phyloP scores from a whole-genome alignment of 2,329 filamentous ascomycete species.

The Ophiostoma tasmaniense region DNA sequence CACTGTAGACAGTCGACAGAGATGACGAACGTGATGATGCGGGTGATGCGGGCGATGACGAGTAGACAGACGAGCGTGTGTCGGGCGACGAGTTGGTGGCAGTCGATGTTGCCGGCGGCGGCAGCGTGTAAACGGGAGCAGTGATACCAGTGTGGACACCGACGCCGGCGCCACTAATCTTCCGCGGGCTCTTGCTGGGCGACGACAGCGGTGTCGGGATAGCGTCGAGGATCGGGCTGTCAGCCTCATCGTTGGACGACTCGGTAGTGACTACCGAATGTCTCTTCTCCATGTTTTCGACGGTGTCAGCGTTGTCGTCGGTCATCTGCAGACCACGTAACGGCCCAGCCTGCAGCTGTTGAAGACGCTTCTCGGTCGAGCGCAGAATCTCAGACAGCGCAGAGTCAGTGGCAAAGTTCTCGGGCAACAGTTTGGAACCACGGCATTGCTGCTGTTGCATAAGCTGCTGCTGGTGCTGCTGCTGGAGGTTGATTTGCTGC shows the following conservation, averaged over 20 bases:
- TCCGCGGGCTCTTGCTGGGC: constrained; percentile 17
- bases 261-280: neutral
- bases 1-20: constrained; percentile 49
- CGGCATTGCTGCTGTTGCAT: constrained; percentile 9
- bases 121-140: neutral
- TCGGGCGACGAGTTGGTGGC: neutral
- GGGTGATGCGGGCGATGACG: constrained; percentile 13
- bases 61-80: neutral
- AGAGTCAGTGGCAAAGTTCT: constrained; percentile 32
- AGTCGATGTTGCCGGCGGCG: neutral
- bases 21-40: constrained; percentile 34
- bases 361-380: constrained; percentile 44
- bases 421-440: constrained; percentile 6
- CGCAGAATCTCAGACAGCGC: constrained; percentile 44
- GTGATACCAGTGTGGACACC: neutral
- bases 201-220: constrained; percentile 18
- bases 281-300: neutral
- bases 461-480: constrained; percentile 9
- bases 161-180: neutral
- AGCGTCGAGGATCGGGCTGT: constrained; percentile 4
- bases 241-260: neutral
- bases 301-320: neutral
- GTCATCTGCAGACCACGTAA: neutral
- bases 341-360: constrained; percentile 14
- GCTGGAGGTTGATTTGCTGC: constrained; percentile 11